Conservation (phyloP, 495 filamentous ascomycete species). For the Oidiodendron maius region DNA sequence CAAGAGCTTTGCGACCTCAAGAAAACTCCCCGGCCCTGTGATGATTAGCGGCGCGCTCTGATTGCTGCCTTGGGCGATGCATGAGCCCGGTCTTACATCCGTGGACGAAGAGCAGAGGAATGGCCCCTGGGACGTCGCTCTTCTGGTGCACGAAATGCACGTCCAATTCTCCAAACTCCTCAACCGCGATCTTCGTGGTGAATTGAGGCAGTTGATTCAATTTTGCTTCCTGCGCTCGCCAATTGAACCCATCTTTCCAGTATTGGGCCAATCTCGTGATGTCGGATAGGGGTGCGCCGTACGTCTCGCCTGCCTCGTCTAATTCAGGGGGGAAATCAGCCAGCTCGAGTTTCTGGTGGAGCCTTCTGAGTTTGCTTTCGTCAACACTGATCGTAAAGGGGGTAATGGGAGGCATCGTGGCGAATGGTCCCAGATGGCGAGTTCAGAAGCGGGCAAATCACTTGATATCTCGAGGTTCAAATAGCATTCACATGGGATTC, state of each 20-base stretch:
- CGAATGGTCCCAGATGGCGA: no score
- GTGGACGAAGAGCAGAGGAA: conserved; percentile 56
- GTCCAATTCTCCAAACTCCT: conserved; percentile 42
- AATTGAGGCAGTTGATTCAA: conserved; percentile 55
- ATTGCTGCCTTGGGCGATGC: conserved; percentile 27
- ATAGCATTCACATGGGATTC: no score
- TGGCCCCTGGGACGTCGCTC: conserved; percentile 39
- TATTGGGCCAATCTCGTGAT: conserved; percentile 38
- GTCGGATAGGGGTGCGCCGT: conserved; percentile 41
- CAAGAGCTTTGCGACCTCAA: conserved; percentile 62
- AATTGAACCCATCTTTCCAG: conserved; percentile 47
- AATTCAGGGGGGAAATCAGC: conserved; percentile 42
- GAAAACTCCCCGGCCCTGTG: conserved; percentile 57
- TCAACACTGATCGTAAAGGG: no score
- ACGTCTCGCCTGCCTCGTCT: conserved; percentile 37
- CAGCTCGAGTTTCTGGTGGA: conserved; percentile 38
- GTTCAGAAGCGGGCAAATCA: no score
- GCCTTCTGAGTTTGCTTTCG: no score
- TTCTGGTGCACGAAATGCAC: conserved; percentile 52
- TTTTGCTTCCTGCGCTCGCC: conserved; percentile 43
- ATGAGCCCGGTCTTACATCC: conserved; percentile 38
- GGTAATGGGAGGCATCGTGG: no score
- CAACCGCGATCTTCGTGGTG: conserved; percentile 40
- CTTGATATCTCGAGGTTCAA: no score
- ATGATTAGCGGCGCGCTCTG: background rate